Evolutionary conservation across 78 protist species (phyloP), one percentile per base, ranked within the genome.

Genomic region (Guillardia theta): DNA sequence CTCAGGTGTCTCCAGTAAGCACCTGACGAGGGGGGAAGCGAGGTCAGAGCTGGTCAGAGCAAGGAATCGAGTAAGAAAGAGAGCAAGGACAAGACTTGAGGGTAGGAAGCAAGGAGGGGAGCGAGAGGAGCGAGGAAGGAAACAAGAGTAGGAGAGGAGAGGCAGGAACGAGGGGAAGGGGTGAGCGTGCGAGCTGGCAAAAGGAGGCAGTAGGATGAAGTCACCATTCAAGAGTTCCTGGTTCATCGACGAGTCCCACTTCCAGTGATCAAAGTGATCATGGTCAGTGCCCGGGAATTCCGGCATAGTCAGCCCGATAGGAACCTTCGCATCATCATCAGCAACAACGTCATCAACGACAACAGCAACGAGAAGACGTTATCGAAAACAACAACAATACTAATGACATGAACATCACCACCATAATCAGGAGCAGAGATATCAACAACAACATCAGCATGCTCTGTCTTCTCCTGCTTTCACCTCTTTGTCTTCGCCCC

Each of bases 181-280:
- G 30, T 15, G 15, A 50, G 58, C n/a, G n/a, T n/a, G n/a, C n/a
- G n/a, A n/a, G n/a, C n/a, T n/a, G n/a, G n/a, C n/a, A n/a, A n/a
- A n/a, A n/a, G n/a, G n/a, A n/a, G n/a, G n/a, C n/a, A n/a, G 58
- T 15, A 50, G 58, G 15, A 10, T 50, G 58, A 15, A 50, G 58
- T 27, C 6, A 58, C 36, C 9, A 1, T 70, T 4, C 12, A 64
- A 33, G 78, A 12, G 41, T 22, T 22, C 83, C 83, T 70, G 83
- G 41, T 70, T 70, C 45, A 22, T 24, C 83, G 45, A 24, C 6
- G 83, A 70, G 41, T 70, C 41, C 36, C 22, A 70, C 0, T 15
- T 12, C 83, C 83, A 70, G 83, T 70, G 83, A 24, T 70, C 83
- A 33, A 70, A 70, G 83, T 70, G 83, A 24, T 70, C 83, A 43